phyloP scores from a whole-genome alignment of 2,329 filamentous ascomycete species.

The Dissoconium aciculare region DNA sequence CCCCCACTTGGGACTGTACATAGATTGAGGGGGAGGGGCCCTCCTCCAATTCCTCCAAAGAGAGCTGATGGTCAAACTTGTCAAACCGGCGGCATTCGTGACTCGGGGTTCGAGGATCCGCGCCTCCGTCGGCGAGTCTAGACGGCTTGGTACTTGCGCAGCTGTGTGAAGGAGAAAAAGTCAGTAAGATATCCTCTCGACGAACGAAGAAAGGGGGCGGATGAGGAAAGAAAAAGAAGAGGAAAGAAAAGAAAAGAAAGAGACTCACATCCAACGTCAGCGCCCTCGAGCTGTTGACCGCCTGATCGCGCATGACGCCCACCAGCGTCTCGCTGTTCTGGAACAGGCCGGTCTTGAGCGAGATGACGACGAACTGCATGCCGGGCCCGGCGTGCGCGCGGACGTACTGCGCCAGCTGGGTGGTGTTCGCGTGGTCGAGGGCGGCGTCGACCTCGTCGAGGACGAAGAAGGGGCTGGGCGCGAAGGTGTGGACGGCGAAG shows the following conservation, averaged over 20 bases:
- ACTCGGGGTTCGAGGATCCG: too few species aligned
- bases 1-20: too few species aligned
- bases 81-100: too few species aligned
- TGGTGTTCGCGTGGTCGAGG: slow-evolving; percentile 93
- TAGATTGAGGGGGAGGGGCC: too few species aligned
- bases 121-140: slow-evolving; percentile 1
- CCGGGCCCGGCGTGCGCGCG: slow-evolving; percentile 84
- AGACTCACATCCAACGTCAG: slow-evolving; percentile 84
- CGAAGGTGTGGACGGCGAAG: slow-evolving; percentile 93
- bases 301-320: slow-evolving; percentile 89
- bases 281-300: slow-evolving; percentile 78
- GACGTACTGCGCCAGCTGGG: slow-evolving; percentile 93
- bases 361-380: slow-evolving; percentile 99
- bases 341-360: slow-evolving; percentile 86
- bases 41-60: too few species aligned
- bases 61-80: too few species aligned
- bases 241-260: not conserved
- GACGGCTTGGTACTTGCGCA: slow-evolving; percentile 9
- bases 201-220: not conserved
- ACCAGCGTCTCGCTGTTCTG: slow-evolving; percentile 93
- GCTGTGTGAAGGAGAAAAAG: slow-evolving; percentile 4
- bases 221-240: slow-evolving; percentile 1
- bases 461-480: slow-evolving; percentile 93
- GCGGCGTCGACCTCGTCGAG: slow-evolving; percentile 96
- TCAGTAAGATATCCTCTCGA: not conserved